Evolutionary conservation across 768 basidiomycete genomes (phyloP).

Genomic region (Cystoderma amianthinum): DNA sequence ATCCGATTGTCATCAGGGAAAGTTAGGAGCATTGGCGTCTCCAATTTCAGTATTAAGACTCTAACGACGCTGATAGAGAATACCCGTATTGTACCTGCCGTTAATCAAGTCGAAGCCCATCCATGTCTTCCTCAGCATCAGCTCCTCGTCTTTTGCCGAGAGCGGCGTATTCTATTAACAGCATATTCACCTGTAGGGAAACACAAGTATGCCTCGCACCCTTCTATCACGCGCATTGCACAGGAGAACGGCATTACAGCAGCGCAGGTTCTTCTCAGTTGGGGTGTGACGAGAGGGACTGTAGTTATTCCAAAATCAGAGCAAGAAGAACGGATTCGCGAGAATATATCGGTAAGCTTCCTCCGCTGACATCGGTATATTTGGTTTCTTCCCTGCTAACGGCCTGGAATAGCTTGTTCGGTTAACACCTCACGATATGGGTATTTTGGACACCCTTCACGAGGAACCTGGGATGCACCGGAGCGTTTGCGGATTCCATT

Average conservation of each 20-base stretch:
- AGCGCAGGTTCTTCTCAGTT: constrained; percentile 48
- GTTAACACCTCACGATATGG: constrained; percentile 27
- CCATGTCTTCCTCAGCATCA: constrained; percentile 35
- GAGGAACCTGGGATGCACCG: constrained; percentile 28
- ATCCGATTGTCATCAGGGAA: constrained; percentile 42
- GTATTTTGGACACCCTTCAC: constrained; percentile 29
- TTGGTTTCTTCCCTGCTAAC: constrained; percentile 3
- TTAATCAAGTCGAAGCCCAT: constrained; percentile 34
- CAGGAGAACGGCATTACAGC: constrained; percentile 27
- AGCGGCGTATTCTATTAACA: constrained; percentile 33
- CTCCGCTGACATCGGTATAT: neutral
- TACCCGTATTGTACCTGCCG: constrained; percentile 28
- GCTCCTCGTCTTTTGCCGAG: constrained; percentile 30
- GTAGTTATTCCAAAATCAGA: constrained; percentile 49
- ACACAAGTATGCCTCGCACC: constrained; percentile 13
- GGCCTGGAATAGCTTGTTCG: constrained; percentile 20
- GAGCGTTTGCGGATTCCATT: constrained; percentile 24
- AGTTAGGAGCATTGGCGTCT: constrained; percentile 39
- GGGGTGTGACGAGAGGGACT: constrained; percentile 48
- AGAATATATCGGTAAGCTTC: constrained; percentile 32
- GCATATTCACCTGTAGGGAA: constrained; percentile 35
- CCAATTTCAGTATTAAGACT: constrained; percentile 44
- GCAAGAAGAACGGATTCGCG: constrained; percentile 28
- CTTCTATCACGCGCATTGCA: constrained; percentile 28
- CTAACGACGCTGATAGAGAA: constrained; percentile 21